Conservation (phyloP, 2,329 filamentous ascomycete genomes). For the Hypoxylon sp. region DNA sequence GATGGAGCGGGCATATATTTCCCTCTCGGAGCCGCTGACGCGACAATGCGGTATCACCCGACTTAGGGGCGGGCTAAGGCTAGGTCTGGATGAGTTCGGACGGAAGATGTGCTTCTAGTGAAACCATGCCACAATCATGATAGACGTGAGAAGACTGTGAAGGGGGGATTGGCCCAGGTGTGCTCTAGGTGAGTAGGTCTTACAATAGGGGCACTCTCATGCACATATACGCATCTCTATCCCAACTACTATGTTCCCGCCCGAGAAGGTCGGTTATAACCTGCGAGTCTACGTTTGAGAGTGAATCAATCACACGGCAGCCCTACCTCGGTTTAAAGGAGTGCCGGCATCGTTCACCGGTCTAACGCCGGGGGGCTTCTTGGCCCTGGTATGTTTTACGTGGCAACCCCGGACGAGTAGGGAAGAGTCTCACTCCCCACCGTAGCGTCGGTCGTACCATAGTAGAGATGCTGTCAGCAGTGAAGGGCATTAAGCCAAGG, state of each 20-base stretch:
- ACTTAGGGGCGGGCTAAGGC: constrained; percentile 14
- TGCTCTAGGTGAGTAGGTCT: too few species aligned
- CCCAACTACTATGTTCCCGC: background rate
- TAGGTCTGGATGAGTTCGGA: background rate
- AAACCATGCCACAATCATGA: constrained; percentile 3
- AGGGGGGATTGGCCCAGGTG: too few species aligned
- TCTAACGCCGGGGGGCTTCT: background rate
- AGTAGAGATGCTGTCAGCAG: too few species aligned
- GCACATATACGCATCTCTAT: background rate
- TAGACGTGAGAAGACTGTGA: background rate
- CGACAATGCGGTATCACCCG: constrained; percentile 29
- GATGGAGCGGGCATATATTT: constrained; percentile 11
- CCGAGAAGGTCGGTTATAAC: background rate
- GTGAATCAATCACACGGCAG: background rate
- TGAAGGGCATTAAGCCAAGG: too few species aligned
- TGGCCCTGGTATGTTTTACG: background rate
- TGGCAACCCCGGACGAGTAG: background rate
- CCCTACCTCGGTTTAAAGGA: background rate
- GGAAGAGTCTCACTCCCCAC: background rate
- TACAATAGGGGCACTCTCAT: background rate
- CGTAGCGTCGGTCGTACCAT: too few species aligned
- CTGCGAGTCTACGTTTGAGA: background rate
- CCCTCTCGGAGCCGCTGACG: constrained; percentile 18
- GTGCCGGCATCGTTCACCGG: background rate
- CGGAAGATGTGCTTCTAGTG: constrained; percentile 1